These are phyloP conservation scores for Entrophospora sp. DNA, from an alignment of 192 early-diverging fungal genomes.

Conservation along the genomic window DNA sequence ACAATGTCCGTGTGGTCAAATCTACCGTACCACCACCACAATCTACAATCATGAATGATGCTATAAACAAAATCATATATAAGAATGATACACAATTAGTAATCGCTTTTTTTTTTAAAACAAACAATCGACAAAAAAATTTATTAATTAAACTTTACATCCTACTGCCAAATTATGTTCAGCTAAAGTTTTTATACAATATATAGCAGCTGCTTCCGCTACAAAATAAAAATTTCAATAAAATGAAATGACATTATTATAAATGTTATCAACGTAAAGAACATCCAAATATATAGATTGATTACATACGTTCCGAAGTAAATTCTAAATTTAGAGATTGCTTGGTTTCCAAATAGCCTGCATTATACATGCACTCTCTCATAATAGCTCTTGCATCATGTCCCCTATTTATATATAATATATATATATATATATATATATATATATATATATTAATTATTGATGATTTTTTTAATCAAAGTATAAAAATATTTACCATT, in stretches of 20 bases:
- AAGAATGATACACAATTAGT: neutral
- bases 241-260: neutral
- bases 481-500: slow-evolving; percentile 11
- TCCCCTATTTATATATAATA: neutral
- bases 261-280: no score
- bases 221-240: neutral
- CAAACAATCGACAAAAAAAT: neutral
- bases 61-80: neutral
- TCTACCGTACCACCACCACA: slow-evolving; percentile 42
- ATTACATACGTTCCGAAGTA: slow-evolving; percentile 15
- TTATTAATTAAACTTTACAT: neutral
- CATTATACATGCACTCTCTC: neutral
- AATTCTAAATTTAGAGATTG: slow-evolving; percentile 1
- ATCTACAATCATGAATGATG: slow-evolving; percentile 35
- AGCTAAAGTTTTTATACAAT: neutral
- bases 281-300: neutral
- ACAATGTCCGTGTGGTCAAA: slow-evolving; percentile 23
- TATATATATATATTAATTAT: neutral
- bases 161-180: neutral
- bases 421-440: neutral
- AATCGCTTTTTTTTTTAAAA: neutral
- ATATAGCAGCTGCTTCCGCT: slow-evolving; percentile 3
- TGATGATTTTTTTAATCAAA: no score
- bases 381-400: neutral
- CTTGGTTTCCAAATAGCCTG: neutral